Base-by-base conservation (phyloP, 2,329 filamentous ascomycete species). In the Venturia asperata region DNA sequence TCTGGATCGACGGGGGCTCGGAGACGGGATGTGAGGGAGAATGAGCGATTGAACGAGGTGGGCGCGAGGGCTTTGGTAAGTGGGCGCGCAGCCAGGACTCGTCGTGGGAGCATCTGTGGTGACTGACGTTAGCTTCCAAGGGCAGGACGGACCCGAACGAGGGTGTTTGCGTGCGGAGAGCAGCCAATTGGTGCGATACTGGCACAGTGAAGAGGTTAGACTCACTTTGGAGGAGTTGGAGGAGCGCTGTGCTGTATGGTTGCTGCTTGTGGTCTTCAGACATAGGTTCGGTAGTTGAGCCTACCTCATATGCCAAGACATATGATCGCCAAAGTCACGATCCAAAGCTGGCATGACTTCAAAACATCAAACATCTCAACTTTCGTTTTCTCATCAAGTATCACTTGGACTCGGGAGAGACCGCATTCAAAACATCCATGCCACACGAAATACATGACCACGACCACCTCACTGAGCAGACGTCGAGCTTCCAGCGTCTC, bases 41-140 rank as follows among this genome's bases (percentile, higher is more conserved):
- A 66, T 43, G 68, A 65, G 63, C 66, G 62, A 37, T 62, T 60
- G 62, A 65, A 64, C 21, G 66, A 58, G 30, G 67, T 66, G 65
- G 70, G 69, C 68, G 62, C 15, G 58, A 66, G 39, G 30, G 47
- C 41, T 37, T 72, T 72, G 67, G 74, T 69, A 65, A 77, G 76
- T 72, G 76, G 76, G 67, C 76, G 76, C 65, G 73, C 76, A 68
- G 74, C 75, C 68, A 71, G 71, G 70, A 78, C 74, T 73, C 75
- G 74, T 70, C 77, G 71, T 68, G 77, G 77, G 64, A 79, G 73
- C 77, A 79, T 79, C 70, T 73, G 56, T 37, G 27, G 52, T 58
- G 17, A 10, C 0, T n/a, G 52, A 34, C 17, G 19, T 58, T 58
- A 58, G 52, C 30, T 58, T 58, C 2, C 13, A 56, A 21, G 30